Conservation (phyloP, 2,329 filamentous ascomycete genomes). For the Lithohypha guttulata region DNA sequence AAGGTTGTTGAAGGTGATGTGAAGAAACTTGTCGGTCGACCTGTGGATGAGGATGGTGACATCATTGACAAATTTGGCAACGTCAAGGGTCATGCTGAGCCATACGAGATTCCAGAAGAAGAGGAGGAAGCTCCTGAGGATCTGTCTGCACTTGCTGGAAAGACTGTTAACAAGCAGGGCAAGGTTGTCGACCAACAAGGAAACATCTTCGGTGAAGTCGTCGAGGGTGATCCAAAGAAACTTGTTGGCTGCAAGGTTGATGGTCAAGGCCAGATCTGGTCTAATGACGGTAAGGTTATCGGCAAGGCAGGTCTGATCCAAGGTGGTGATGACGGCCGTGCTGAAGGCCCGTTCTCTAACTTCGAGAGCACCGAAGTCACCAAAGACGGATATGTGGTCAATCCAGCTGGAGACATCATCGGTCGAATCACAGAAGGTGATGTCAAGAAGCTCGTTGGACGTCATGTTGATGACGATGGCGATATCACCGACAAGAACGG, state of each 20-base stretch:
- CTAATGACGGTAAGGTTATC: conserved; percentile 51
- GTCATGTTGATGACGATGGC: conserved; percentile 57
- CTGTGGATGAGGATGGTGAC: conserved; percentile 72
- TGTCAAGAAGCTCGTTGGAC: conserved; percentile 51
- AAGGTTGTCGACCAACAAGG: conserved; percentile 51
- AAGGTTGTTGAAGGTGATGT: conserved; percentile 59
- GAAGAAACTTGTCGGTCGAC: conserved; percentile 60
- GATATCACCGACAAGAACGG: conserved; percentile 58
- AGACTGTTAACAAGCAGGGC: conserved; percentile 53
- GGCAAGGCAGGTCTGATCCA: conserved; percentile 48
- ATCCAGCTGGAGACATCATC: conserved; percentile 42
- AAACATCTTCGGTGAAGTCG: conserved; percentile 47
- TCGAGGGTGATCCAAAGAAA: conserved; percentile 45
- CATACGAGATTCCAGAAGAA: conserved; percentile 38
- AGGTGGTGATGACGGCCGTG: conserved; percentile 35
- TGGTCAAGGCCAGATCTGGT: conserved; percentile 53
- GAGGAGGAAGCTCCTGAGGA: conserved; percentile 41
- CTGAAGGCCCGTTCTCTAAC: conserved; percentile 43
- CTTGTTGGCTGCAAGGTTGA: conserved; percentile 53
- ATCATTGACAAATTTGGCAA: conserved; percentile 66
- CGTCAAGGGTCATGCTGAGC: conserved; percentile 49
- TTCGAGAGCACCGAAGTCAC: conserved; percentile 46
- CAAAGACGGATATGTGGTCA: conserved; percentile 47
- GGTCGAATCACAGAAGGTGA: conserved; percentile 57
- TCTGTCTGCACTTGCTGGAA: conserved; percentile 50